phyloP scores from a whole-genome alignment of 352 stramenopile species.

The Aphanomyces cochlioides region DNA sequence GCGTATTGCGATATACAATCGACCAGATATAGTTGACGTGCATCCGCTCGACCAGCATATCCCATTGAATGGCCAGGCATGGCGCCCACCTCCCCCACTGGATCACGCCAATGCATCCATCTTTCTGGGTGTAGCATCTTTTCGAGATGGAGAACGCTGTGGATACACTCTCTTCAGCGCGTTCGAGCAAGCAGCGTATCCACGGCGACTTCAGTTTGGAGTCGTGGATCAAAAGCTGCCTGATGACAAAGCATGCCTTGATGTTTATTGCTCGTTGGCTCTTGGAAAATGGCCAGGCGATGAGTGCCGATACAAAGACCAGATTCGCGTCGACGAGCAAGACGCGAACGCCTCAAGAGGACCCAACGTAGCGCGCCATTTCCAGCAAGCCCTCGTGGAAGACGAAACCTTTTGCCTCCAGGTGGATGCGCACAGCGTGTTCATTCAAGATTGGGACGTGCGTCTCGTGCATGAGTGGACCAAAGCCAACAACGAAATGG shows the following conservation, averaged over 20 bases:
- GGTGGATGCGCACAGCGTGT: constrained; percentile 85
- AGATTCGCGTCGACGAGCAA: constrained; percentile 6
- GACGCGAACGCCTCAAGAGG: neutral
- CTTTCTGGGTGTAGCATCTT: constrained; percentile 23
- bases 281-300: neutral
- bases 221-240: constrained; percentile 10
- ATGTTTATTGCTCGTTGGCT: constrained; percentile 21
- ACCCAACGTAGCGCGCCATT: constrained; percentile 10
- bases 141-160: constrained; percentile 19
- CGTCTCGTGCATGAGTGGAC: constrained; percentile 70
- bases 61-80: neutral
- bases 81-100: constrained; percentile 11
- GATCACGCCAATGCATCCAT: neutral
- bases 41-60: neutral
- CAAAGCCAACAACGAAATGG: constrained; percentile 74
- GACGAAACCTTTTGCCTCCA: constrained; percentile 88
- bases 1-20: constrained; percentile 6
- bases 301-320: constrained; percentile 14
- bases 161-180: constrained; percentile 21
- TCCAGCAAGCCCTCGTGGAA: constrained; percentile 38
- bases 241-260: constrained; percentile 18
- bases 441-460: constrained; percentile 70
- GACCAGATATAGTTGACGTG: neutral
- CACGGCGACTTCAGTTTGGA: constrained; percentile 9
- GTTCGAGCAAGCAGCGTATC: constrained; percentile 11